phyloP scores from a whole-genome alignment of 257 asterid species.

The Solanum ossicruentum region DNA sequence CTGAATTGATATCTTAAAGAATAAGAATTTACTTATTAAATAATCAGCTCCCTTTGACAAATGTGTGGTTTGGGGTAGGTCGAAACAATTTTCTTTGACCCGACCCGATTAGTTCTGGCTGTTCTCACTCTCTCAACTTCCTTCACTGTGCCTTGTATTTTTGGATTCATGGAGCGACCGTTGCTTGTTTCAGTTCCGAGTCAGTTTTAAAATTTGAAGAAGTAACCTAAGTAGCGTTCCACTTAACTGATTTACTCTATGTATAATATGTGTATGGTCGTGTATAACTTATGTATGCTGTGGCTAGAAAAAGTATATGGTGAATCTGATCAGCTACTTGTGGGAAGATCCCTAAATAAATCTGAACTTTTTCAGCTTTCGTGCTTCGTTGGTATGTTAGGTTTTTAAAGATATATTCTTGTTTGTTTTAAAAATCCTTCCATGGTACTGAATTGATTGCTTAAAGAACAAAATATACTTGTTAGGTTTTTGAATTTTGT shows the following conservation, averaged over 20 bases:
- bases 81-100: background rate
- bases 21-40: no score
- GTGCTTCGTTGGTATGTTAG: background rate
- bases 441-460: background rate
- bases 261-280: no score
- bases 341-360: background rate
- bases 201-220: background rate
- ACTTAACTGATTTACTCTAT: no score
- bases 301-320: background rate
- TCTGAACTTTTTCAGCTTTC: background rate
- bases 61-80: no score
- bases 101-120: background rate
- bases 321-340: background rate
- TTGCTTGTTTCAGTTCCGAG: conserved; percentile 34
- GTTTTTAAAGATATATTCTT: background rate
- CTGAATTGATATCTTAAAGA: no score
- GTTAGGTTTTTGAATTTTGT: no score
- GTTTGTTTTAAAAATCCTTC: background rate
- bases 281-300: background rate
- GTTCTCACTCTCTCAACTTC: background rate
- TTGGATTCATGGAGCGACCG: conserved; percentile 26
- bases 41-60: no score
- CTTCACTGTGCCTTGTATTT: background rate
- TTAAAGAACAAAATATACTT: background rate
- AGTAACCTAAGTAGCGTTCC: no score